Percentiles rank a stretch among this genome's conserved stretches.
Conservation (phyloP, 129 eudicot species). For the Cynara cardunculus region DNA sequence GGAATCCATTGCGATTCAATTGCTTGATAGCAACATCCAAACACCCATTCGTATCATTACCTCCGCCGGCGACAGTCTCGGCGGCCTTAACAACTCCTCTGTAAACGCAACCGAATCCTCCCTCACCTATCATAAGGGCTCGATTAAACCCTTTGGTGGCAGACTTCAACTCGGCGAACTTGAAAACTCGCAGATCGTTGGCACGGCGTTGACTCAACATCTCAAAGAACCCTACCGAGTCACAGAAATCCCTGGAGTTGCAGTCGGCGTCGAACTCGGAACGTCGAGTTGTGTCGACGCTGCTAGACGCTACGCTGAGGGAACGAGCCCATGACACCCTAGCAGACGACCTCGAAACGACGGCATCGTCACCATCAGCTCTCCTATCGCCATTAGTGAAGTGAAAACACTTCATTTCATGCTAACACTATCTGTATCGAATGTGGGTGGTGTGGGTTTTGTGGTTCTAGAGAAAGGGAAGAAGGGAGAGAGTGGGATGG, state of each 20-base stretch:
- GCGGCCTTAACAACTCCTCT: constrained; percentile 44
- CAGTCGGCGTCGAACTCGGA: constrained; percentile 55
- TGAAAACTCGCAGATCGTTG: constrained; percentile 55
- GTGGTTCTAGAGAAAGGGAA: not conserved
- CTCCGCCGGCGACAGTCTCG: constrained; percentile 13
- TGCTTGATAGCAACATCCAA: constrained; percentile 84
- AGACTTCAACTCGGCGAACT: constrained; percentile 52
- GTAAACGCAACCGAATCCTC: constrained; percentile 76
- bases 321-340: constrained; percentile 76
- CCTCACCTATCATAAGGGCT: constrained; percentile 62
- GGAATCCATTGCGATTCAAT: constrained; percentile 81
- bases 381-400: constrained; percentile 43
- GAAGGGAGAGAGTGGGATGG: not conserved
- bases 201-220: constrained; percentile 43
- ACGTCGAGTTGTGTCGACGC: constrained; percentile 37
- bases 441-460: not conserved
- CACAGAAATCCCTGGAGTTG: constrained; percentile 37
- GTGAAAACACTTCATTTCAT: constrained; percentile 71
- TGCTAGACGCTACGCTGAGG: constrained; percentile 53
- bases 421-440: not conserved
- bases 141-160: constrained; percentile 64
- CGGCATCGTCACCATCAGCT: constrained; percentile 32
- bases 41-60: constrained; percentile 7
- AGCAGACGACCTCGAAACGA: constrained; percentile 33
- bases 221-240: constrained; percentile 40